Evolutionary conservation across 345 rosid species (phyloP).

Genomic region (Syzygium aromaticum): DNA sequence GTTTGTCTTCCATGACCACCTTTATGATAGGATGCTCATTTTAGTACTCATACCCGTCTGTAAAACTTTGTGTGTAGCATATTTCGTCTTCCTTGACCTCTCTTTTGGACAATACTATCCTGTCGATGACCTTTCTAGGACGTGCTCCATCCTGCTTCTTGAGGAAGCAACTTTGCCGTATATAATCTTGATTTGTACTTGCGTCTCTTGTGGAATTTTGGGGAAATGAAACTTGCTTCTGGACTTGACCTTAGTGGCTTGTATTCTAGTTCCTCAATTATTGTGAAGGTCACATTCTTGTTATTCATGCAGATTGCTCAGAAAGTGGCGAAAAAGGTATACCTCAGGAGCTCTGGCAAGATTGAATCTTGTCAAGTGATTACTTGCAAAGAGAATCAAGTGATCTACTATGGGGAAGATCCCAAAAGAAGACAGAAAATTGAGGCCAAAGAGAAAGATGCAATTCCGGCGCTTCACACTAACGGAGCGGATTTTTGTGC

Average conservation of each 20-base stretch:
- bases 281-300: not conserved
- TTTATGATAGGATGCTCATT: not conserved
- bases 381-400: slow-evolving; percentile 59
- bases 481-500: slow-evolving; percentile 67
- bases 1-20: not conserved
- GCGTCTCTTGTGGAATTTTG: not conserved
- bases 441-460: slow-evolving; percentile 37
- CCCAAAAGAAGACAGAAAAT: slow-evolving; percentile 57
- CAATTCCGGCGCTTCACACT: slow-evolving; percentile 58
- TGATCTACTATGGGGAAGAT: slow-evolving; percentile 66
- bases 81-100: too few species aligned
- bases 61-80: not conserved
- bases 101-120: not conserved
- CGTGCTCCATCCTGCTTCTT: not conserved
- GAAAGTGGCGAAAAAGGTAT: slow-evolving; percentile 74
- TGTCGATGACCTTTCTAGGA: not conserved
- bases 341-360: slow-evolving; percentile 71
- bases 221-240: not conserved
- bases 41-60: not conserved
- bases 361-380: slow-evolving; percentile 44
- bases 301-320: slow-evolving; percentile 52
- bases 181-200: not conserved
- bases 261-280: not conserved
- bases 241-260: not conserved
- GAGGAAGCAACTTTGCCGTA: not conserved